Percentiles rank a stretch among this genome's conserved stretches.
These are phyloP conservation scores for Lyophyllum shimeji DNA, from an alignment of 768 basidiomycete genomes.

Conservation along the genomic window DNA sequence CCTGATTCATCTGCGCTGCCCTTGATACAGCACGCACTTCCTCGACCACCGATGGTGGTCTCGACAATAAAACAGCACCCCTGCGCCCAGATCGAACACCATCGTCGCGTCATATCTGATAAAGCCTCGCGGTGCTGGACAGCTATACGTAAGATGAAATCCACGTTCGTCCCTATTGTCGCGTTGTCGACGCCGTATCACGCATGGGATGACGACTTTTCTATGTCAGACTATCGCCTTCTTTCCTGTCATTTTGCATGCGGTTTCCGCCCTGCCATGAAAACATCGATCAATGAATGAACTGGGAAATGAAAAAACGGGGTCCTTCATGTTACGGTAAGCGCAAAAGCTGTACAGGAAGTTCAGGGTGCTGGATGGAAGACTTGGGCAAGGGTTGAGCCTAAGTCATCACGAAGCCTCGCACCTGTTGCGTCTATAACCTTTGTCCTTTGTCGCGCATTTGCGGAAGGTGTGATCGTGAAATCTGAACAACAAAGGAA, in stretches of 20 bases:
- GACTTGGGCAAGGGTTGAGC: neutral
- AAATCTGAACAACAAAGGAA: neutral
- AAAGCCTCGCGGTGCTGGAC: neutral
- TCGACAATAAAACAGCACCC: neutral
- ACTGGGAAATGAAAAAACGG: slow-evolving; percentile 1
- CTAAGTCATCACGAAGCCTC: neutral
- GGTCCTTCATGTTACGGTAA: neutral
- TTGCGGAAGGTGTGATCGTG: neutral
- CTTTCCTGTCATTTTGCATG: neutral
- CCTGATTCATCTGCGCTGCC: neutral
- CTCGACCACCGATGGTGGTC: neutral
- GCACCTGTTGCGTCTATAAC: neutral
- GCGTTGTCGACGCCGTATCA: slow-evolving; percentile 1
- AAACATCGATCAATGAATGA: slow-evolving; percentile 1
- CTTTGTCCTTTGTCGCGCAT: neutral
- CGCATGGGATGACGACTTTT: neutral
- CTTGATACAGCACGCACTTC: neutral
- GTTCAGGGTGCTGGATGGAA: neutral
- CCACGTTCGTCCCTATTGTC: neutral
- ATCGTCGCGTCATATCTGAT: neutral
- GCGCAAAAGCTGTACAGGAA: slow-evolving; percentile 11
- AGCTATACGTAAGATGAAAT: slow-evolving; percentile 8
- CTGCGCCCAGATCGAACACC: neutral
- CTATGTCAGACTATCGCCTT: neutral
- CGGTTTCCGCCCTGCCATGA: neutral